These are phyloP conservation scores for Striga hermonthica DNA, from an alignment of 305 asterid genomes.

Conservation along the genomic window DNA sequence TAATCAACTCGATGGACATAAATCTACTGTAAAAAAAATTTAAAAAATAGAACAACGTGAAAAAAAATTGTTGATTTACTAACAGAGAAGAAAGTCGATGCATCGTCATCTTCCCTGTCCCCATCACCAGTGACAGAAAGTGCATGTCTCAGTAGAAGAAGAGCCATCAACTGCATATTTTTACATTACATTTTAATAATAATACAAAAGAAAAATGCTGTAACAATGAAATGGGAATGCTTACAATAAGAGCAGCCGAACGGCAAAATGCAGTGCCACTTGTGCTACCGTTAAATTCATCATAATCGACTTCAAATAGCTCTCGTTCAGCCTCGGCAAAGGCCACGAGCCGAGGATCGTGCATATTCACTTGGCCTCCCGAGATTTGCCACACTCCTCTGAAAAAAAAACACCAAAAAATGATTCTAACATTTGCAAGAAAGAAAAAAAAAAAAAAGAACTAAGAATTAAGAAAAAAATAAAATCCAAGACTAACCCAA, in stretches of 20 bases:
- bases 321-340: conserved; percentile 95
- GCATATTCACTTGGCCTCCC: conserved; percentile 71
- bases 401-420: conserved; percentile 19
- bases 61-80: conserved; percentile 30
- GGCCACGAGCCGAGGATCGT: conserved; percentile 83
- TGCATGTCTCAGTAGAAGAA: conserved; percentile 86
- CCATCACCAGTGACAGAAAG: conserved; percentile 50
- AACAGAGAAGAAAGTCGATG: conserved; percentile 81
- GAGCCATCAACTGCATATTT: conserved; percentile 77
- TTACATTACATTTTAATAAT: not conserved
- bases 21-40: not conserved
- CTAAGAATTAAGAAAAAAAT: not conserved
- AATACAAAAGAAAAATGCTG: not conserved
- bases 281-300: conserved; percentile 74
- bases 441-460: not conserved
- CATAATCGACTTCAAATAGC: conserved; percentile 85
- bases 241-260: conserved; percentile 93
- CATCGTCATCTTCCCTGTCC: conserved; percentile 63
- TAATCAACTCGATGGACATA: too few species aligned
- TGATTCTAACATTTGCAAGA: not conserved
- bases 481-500: conserved; percentile 54
- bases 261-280: conserved; percentile 94
- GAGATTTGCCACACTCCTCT: conserved; percentile 94
- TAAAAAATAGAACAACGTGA: not conserved
- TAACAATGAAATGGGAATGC: conserved; percentile 26